These are phyloP conservation scores for Claviceps africana DNA, from an alignment of 2,329 filamentous ascomycete species.

Conservation along the genomic window DNA sequence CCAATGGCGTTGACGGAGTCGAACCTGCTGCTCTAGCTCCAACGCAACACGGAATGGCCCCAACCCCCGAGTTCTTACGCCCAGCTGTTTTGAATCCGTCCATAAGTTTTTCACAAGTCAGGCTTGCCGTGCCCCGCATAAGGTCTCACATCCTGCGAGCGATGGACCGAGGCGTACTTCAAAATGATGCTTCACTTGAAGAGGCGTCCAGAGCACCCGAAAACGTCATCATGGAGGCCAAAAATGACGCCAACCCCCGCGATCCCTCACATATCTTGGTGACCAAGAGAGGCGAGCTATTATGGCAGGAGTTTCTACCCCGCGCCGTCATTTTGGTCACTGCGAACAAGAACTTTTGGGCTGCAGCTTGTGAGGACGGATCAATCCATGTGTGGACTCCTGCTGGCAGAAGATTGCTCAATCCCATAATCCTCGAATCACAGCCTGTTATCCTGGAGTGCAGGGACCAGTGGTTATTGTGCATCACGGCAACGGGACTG, in stretches of 20 bases:
- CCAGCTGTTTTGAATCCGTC: constrained; percentile 77
- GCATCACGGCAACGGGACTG: constrained; percentile 75
- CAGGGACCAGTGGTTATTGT: constrained; percentile 76
- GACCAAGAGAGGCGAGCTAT: constrained; percentile 60
- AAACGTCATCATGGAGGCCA: constrained; percentile 73
- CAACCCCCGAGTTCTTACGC: constrained; percentile 70
- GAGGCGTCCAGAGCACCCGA: constrained; percentile 50
- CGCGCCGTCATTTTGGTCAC: constrained; percentile 78
- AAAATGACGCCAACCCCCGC: constrained; percentile 61
- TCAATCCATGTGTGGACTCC: constrained; percentile 85
- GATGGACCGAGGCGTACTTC: constrained; percentile 52
- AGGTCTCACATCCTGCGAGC: constrained; percentile 71
- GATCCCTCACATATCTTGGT: constrained; percentile 78
- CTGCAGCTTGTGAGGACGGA: constrained; percentile 84
- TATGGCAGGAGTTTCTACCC: constrained; percentile 93
- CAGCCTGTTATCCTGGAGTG: constrained; percentile 91
- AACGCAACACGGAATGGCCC: constrained; percentile 44
- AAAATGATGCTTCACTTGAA: constrained; percentile 38
- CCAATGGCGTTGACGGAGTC: constrained; percentile 64
- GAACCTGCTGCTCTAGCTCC: constrained; percentile 57
- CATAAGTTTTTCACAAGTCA: constrained; percentile 67
- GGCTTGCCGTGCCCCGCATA: constrained; percentile 78
- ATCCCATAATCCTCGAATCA: constrained; percentile 73
- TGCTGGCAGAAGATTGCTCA: constrained; percentile 72
- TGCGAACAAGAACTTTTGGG: constrained; percentile 83